Percentiles rank a stretch among this genome's conserved stretches.
phyloP scores from a whole-genome alignment of 2,329 filamentous ascomycete species.

The Fusarium falciforme region DNA sequence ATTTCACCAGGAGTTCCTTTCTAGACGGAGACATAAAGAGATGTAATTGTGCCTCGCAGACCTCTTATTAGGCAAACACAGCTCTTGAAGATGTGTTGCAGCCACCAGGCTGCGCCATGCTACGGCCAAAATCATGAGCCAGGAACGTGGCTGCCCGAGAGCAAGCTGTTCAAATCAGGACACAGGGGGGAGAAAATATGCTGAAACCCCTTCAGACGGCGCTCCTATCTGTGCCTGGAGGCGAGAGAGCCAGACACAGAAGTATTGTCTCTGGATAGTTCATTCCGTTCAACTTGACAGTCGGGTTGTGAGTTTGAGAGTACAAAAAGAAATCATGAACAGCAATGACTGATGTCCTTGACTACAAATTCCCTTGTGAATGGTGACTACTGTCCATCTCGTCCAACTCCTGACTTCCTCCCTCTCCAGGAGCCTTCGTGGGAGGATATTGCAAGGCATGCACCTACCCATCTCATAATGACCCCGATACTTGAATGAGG shows the following conservation, averaged over 20 bases:
- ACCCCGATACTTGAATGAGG: conserved; percentile 36
- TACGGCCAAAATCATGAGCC: conserved; percentile 6
- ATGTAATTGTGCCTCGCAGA: conserved; percentile 2
- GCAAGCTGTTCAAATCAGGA: neutral
- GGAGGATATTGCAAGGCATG: neutral
- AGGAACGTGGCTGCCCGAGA: neutral
- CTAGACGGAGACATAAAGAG: neutral
- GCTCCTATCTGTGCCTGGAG: neutral
- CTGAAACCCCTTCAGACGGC: neutral
- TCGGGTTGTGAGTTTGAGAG: conserved; percentile 15
- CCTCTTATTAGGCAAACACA: neutral
- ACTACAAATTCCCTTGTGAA: too few relatives aligned
- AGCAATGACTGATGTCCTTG: neutral
- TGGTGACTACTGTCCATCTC: neutral
- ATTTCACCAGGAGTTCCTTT: conserved; percentile 70
- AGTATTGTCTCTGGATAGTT: conserved; percentile 5
- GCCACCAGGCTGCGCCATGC: neutral
- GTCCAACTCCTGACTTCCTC: neutral
- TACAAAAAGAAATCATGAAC: conserved; percentile 8
- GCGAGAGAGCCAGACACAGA: conserved; percentile 1
- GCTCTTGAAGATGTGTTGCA: conserved; percentile 1
- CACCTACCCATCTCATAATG: neutral
- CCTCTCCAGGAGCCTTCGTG: too few relatives aligned
- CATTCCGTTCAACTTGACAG: neutral
- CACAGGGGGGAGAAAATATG: neutral